Percentiles rank a stretch among this genome's conserved stretches.
Conservation (phyloP, 306 rosid genomes). For the Neltuma alba region DNA sequence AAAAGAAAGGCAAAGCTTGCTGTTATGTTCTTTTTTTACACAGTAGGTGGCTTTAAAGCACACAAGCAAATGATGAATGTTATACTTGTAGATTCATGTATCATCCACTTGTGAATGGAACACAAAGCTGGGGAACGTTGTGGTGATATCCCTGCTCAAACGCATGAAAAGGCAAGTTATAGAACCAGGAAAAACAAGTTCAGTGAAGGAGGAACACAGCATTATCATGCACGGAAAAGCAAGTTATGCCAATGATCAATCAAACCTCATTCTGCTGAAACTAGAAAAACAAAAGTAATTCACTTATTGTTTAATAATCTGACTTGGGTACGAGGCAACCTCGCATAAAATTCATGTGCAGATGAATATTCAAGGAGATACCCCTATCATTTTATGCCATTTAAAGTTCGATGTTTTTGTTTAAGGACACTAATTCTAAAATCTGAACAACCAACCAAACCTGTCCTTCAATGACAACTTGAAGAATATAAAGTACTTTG, state of each 20-base stretch:
- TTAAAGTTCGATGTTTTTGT: not conserved
- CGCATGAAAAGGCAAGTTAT: conserved; percentile 23
- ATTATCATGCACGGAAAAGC: not conserved
- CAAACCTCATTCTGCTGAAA: not conserved
- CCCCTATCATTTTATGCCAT: not conserved
- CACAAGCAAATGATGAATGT: conserved; percentile 12
- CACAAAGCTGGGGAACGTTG: conserved; percentile 93
- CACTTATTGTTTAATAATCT: not conserved
- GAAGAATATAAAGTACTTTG: not conserved
- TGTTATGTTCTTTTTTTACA: conserved; percentile 17
- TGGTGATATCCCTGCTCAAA: conserved; percentile 86
- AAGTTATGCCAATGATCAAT: not conserved
- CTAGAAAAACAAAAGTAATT: not conserved
- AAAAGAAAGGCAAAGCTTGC: not conserved
- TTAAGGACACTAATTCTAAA: not conserved
- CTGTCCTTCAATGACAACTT: conserved; percentile 4
- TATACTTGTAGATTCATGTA: conserved; percentile 36
- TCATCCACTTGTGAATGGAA: conserved; percentile 95
- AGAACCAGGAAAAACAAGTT: not conserved
- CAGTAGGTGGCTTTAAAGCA: not conserved
- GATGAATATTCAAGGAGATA: not conserved
- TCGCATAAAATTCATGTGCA: not conserved
- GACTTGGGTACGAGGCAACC: not conserved
- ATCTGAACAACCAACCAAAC: not conserved
- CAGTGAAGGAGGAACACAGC: not conserved